These are phyloP conservation scores for Actinomortierella wolfii DNA, from an alignment of 371 early-diverging fungal genomes.

Conservation along the genomic window DNA sequence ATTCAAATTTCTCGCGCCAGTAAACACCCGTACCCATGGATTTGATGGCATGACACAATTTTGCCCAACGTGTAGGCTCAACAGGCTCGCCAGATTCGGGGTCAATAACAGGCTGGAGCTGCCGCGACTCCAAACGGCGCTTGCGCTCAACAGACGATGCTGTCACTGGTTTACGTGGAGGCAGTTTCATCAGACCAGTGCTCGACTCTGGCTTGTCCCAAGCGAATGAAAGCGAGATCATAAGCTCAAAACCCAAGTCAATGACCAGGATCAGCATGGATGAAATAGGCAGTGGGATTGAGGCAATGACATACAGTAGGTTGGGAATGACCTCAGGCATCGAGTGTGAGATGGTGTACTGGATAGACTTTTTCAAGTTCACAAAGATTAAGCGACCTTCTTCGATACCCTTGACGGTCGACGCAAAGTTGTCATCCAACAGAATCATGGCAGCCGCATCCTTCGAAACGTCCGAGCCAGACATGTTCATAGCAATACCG, in stretches of 20 bases:
- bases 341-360: conserved; percentile 91
- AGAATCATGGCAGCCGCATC: conserved; percentile 98
- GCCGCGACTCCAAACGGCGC: conserved; percentile 58
- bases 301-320: conserved; percentile 83
- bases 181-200: conserved; percentile 82
- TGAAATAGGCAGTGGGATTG: conserved; percentile 84
- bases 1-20: conserved; percentile 69
- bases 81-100: conserved; percentile 55
- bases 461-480: conserved; percentile 95
- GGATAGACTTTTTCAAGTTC: conserved; percentile 94
- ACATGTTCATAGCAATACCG: conserved; percentile 96
- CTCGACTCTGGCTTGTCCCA: conserved; percentile 88
- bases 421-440: conserved; percentile 94
- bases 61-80: conserved; percentile 37
- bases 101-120: conserved; percentile 53
- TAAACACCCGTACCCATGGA: conserved; percentile 56
- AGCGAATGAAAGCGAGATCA: conserved; percentile 88
- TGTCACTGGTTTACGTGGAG: conserved; percentile 90
- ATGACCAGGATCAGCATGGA: conserved; percentile 88
- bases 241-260: conserved; percentile 93
- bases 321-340: conserved; percentile 84
- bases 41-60: conserved; percentile 43
- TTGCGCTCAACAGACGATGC: conserved; percentile 68
- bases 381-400: conserved; percentile 95
- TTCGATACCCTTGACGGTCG: conserved; percentile 85